phyloP scores from a whole-genome alignment of 2,329 filamentous ascomycete species.

The Aspergillus ochraceoroseus region DNA sequence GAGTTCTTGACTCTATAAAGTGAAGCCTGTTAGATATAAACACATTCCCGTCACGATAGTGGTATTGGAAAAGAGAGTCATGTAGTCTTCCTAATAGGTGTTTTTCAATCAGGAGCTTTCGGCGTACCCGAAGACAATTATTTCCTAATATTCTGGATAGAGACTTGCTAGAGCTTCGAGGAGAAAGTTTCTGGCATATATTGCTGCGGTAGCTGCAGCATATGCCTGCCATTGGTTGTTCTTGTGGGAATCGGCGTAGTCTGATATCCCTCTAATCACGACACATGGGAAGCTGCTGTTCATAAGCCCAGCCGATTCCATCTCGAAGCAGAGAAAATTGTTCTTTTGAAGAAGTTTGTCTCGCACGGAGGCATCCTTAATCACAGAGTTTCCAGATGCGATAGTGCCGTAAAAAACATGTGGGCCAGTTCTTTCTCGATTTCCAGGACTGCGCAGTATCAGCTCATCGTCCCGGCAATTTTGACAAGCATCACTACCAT shows the following conservation, averaged over 20 bases:
- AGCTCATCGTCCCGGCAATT: no score
- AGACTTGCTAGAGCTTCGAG: no score
- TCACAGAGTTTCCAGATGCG: neutral
- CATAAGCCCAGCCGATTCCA: constrained; percentile 4
- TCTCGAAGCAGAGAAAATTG: constrained; percentile 5
- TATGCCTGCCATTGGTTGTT: constrained; percentile 4
- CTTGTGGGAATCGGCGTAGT: constrained; percentile 6
- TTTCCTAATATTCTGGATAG: no score
- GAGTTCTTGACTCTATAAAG: no score
- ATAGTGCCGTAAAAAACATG: constrained; percentile 3
- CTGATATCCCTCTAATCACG: constrained; percentile 1
- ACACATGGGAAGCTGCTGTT: neutral
- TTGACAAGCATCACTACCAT: no score
- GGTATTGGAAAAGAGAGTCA: no score
- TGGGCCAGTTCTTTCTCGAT: neutral
- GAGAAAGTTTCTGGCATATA: no score
- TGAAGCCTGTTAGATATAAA: no score
- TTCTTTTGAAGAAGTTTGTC: neutral
- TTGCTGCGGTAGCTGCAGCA: neutral
- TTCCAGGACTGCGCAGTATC: neutral
- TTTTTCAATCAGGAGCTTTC: no score
- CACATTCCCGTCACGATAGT: no score
- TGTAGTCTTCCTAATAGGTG: no score
- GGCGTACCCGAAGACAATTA: no score
- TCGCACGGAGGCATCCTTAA: neutral